These are phyloP conservation scores for Aspergillus japonicus DNA, from an alignment of 2,329 filamentous ascomycete species.

Conservation along the genomic window DNA sequence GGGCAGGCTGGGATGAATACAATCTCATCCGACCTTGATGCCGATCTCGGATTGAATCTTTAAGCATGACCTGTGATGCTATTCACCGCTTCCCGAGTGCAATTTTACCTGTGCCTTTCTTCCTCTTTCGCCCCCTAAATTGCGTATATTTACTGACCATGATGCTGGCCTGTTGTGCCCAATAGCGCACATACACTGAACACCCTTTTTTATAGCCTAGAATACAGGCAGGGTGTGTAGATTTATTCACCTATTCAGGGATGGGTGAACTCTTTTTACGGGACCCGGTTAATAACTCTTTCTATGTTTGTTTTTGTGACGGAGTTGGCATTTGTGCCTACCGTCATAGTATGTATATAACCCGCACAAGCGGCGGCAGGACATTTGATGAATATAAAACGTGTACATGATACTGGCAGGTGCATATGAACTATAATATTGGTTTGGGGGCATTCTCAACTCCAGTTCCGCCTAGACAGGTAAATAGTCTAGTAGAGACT, in stretches of 20 bases:
- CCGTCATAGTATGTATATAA: not conserved
- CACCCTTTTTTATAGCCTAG: no score
- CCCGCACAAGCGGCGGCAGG: not conserved
- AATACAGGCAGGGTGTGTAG: no score
- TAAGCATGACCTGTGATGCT: slow-evolving; percentile 4
- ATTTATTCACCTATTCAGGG: no score
- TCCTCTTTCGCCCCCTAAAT: no score
- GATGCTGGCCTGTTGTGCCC: not conserved
- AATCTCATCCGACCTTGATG: slow-evolving; percentile 17
- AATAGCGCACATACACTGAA: no score
- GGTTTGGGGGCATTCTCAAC: not conserved
- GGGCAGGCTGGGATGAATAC: slow-evolving; percentile 12
- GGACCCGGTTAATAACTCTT: not conserved
- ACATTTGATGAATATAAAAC: not conserved
- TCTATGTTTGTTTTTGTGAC: not conserved
- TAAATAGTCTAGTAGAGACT: no score
- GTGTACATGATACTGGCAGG: not conserved
- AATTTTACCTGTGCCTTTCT: not conserved
- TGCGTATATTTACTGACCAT: not conserved
- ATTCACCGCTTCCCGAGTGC: not conserved
- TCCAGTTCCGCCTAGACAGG: no score
- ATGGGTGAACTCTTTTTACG: not conserved
- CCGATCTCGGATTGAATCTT: slow-evolving; percentile 22
- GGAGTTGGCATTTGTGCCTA: not conserved
- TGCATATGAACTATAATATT: not conserved